Conservation (phyloP, 2,329 filamentous ascomycete genomes). For the Lachnellula willkommii region DNA sequence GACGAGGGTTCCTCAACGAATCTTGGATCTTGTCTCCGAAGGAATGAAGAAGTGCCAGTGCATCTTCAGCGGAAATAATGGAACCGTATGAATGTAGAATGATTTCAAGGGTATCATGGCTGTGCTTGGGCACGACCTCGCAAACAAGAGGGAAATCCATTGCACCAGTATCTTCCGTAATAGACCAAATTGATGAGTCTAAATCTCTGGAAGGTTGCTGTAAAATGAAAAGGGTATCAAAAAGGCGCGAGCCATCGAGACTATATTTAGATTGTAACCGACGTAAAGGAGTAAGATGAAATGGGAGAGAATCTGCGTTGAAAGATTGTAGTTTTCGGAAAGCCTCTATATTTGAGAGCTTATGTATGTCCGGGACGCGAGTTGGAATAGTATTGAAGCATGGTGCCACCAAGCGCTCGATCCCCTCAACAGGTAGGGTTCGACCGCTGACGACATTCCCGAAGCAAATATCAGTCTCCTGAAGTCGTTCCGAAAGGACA, state of each 20-base stretch:
- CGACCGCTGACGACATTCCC: constrained; percentile 82
- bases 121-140: constrained; percentile 58
- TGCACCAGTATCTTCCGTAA: constrained; percentile 51
- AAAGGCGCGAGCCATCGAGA: constrained; percentile 51
- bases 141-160: constrained; percentile 78
- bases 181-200: constrained; percentile 49
- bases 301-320: constrained; percentile 57
- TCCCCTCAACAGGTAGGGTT: constrained; percentile 56
- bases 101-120: constrained; percentile 49
- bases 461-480: constrained; percentile 68
- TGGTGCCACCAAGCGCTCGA: constrained; percentile 74
- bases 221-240: constrained; percentile 75
- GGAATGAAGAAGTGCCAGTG: constrained; percentile 13
- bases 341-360: constrained; percentile 30
- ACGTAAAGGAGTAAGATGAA: constrained; percentile 71
- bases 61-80: constrained; percentile 25
- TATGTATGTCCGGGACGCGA: constrained; percentile 57
- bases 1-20: constrained; percentile 26
- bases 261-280: constrained; percentile 55
- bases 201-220: constrained; percentile 60
- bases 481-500: constrained; percentile 52
- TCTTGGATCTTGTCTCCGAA: constrained; percentile 22
- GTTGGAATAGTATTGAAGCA: constrained; percentile 88
- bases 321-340: constrained; percentile 32
- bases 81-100: constrained; percentile 58